Percentiles rank a stretch among this genome's conserved stretches.
phyloP scores from a whole-genome alignment of 345 rosid species.

The Aquilaria sinensis region DNA sequence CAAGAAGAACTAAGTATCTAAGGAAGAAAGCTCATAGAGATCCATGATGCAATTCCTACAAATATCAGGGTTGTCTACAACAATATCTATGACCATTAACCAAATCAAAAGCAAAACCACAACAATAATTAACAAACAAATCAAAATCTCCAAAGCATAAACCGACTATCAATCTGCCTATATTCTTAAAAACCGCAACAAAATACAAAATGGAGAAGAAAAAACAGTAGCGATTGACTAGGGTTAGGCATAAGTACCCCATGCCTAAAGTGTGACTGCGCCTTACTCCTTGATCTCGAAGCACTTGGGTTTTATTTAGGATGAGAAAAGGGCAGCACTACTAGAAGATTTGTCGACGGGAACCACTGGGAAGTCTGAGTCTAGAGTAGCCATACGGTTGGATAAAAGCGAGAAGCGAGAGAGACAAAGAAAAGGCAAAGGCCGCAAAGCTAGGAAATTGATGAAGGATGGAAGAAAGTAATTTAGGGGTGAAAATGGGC shows the following conservation, averaged over 20 bases:
- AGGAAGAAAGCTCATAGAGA: conserved; percentile 50
- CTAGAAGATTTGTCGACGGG: conserved; percentile 67
- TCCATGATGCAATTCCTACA: conserved; percentile 94
- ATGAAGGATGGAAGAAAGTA: no score
- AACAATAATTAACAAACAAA: no score
- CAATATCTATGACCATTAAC: conserved; percentile 57
- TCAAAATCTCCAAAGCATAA: no score
- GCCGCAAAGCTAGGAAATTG: no score
- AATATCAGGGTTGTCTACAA: conserved; percentile 90
- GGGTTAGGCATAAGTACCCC: conserved; percentile 46
- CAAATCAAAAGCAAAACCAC: not conserved
- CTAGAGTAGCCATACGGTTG: conserved; percentile 54
- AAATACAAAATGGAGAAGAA: not conserved
- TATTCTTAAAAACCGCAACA: not conserved
- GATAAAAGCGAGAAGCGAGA: no score
- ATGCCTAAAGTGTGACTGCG: conserved; percentile 93
- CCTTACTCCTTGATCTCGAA: conserved; percentile 94
- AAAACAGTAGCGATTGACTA: not conserved
- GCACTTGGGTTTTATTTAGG: conserved; percentile 68
- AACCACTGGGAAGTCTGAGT: conserved; percentile 72
- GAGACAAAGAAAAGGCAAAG: no score
- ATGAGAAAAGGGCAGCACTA: conserved; percentile 41
- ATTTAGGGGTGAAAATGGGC: no score
- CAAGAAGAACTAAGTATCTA: not conserved
- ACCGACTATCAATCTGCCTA: no score